These are phyloP conservation scores for Oryza meridionalis DNA, from an alignment of 176 grass and related monocot genomes.

Conservation along the genomic window DNA sequence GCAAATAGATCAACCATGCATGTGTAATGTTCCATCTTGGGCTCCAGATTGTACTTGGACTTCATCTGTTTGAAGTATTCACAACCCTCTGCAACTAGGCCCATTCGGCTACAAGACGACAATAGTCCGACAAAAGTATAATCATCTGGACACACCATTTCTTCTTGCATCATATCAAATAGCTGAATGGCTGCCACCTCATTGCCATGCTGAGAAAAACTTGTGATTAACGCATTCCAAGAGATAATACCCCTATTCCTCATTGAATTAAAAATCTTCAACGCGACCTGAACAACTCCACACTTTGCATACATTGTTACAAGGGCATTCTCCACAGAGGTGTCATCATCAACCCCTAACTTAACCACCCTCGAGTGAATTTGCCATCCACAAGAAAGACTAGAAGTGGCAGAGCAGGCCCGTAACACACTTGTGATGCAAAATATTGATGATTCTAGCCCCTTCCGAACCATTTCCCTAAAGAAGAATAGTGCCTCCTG, in stretches of 20 bases:
- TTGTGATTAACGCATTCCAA: slow-evolving; percentile 76
- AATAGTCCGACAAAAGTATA: slow-evolving; percentile 74
- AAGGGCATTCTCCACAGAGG: slow-evolving; percentile 70
- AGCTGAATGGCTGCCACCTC: slow-evolving; percentile 60
- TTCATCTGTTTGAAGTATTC: slow-evolving; percentile 69
- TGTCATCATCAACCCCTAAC: slow-evolving; percentile 48
- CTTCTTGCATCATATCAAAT: slow-evolving; percentile 65
- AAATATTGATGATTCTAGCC: slow-evolving; percentile 53
- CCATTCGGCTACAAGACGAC: slow-evolving; percentile 70
- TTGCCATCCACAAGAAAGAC: slow-evolving; percentile 49
- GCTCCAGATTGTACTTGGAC: slow-evolving; percentile 49
- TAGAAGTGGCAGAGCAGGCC: slow-evolving; percentile 53
- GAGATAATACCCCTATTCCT: slow-evolving; percentile 53
- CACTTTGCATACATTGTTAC: slow-evolving; percentile 70
- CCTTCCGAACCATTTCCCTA: slow-evolving; percentile 56
- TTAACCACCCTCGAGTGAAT: slow-evolving; percentile 61
- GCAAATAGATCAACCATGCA: slow-evolving; percentile 80
- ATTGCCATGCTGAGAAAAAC: slow-evolving; percentile 68
- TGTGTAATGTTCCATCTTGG: slow-evolving; percentile 73
- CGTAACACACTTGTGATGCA: slow-evolving; percentile 59
- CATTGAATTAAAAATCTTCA: slow-evolving; percentile 58
- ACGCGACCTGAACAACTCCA: slow-evolving; percentile 48
- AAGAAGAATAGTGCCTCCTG: slow-evolving; percentile 58
- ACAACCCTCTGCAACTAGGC: slow-evolving; percentile 63
- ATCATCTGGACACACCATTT: slow-evolving; percentile 55